Base-by-base conservation (phyloP, 2,329 filamentous ascomycete genomes). In the Aspergillus quadrilineatus region DNA sequence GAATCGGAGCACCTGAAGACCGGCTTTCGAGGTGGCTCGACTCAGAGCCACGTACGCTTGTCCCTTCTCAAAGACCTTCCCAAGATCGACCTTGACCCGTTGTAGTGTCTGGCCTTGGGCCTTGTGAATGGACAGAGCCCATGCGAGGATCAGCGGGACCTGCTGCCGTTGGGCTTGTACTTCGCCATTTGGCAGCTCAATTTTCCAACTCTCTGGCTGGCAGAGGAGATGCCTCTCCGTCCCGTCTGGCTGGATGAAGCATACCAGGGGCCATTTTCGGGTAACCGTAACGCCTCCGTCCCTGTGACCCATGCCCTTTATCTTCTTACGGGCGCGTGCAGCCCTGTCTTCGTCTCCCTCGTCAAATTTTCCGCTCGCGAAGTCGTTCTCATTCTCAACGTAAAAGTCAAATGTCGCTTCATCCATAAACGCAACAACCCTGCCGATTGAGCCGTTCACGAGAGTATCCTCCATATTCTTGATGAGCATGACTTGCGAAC, bases 401-500 rank as follows among this genome's bases (percentile, higher is more conserved):
- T 85, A 86, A 43, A 79, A 71, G 50, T 82, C 82, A 62, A 87
- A 89, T 29, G 79, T 83, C 43, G 78, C 77, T 62, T 88, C 84
- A 51, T 81, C 85, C 87, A 92, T 92, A 73, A 96, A 96, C 5
- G 82, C 85, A 10, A 88, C 82, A 4, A 99, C 89, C 59, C 89
- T 92, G 26, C 94, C 94, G 8, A 99, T 80, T 0, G 93, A 96
- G 4, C 94, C 94, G 69, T 99, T 99, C 64, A 97, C 94, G 0
- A 99, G 82, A 0, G 85, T 87, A 39, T 96, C 91, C 68, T 99
- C 94, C 76, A 97, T 88, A 66, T 99, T 99, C 74, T 99, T 99
- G 80, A 99, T 97, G n/a, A 99, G 80, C 94, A 99, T 99, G 44
- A 99, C 95, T 70, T 99, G 95, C 0, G 94, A 90, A 8, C 92